Base-by-base conservation (phyloP, 805 yeast genomes). In the Ogataea paraovalis region DNA sequence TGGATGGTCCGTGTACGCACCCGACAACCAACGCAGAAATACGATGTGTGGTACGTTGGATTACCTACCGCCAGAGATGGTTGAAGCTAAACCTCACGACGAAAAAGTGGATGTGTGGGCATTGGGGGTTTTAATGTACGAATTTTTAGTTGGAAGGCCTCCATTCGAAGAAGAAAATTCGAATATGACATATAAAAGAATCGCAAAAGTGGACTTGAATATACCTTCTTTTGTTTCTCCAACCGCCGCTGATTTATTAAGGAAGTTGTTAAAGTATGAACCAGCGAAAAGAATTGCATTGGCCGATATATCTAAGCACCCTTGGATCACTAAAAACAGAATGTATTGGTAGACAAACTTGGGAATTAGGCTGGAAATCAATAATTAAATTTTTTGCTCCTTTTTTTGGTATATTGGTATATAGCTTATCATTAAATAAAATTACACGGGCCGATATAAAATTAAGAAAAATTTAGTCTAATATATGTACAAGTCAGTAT, bases 1-100 rank as follows among this genome's bases (percentile, higher is more conserved):
- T 64, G 99, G 99, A 13, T 92, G 97, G 97, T 85, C 96, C 47
- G 92, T 91, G 52, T 82, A 81, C 55, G 76, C 86, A 0, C 79
- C 80, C 1, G 68, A 76, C 7, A 49, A 39, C 14, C 51, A 51
- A 13, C 76, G 79, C 52, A 71, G 97, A 58, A 74, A 81, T 14
- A 92, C 98, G 0, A 78, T 94, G 71, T 94, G 98, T 67, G 98
- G 99, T 0, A 94, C 99, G 0, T 71, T 92, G 37, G 98, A 94
- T 66, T 92, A 92, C 58, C 68, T 94, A 14, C 95, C 98, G 0
- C 99, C 99, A 7, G 99, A 92, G 67, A 83, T 94, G 86, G 87
- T 92, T 6, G 94, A 85, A 51, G 82, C 87, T 1, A 82, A 78
- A 56, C 86, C 82, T 10, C 94, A 92, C 58, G 92, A 86, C 56